Percentiles rank a stretch among this genome's conserved stretches.
phyloP scores from a whole-genome alignment of 371 early-diverging fungal species.

The Dichotomocladium elegans region DNA sequence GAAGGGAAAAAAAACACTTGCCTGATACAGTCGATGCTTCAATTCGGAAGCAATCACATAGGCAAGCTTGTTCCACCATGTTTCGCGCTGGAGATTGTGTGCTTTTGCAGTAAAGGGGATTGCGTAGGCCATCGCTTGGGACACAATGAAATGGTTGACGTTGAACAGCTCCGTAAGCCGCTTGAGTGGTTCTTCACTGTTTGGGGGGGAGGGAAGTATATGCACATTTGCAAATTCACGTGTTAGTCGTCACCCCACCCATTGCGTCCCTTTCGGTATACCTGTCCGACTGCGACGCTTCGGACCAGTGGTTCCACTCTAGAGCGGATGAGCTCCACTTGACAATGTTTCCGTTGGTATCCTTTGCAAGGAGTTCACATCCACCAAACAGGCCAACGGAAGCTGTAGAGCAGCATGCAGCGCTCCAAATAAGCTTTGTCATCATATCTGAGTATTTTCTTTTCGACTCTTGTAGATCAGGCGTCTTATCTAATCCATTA shows the following conservation, averaged over 20 bases:
- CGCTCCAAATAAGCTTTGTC: constrained; percentile 63
- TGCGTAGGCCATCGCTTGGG: constrained; percentile 64
- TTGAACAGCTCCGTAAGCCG: constrained; percentile 71
- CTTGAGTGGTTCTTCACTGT: constrained; percentile 59
- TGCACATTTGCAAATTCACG: background rate
- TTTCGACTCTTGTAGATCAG: no score
- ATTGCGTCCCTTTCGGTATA: no score
- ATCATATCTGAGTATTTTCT: no score
- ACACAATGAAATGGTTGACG: constrained; percentile 76
- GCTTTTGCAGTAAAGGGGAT: constrained; percentile 61
- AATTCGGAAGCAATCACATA: constrained; percentile 58
- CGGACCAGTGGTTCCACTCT: constrained; percentile 53
- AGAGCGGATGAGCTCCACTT: constrained; percentile 60
- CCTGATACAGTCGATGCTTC: constrained; percentile 60
- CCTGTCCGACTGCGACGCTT: constrained; percentile 45
- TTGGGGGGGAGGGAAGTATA: no score
- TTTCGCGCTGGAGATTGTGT: constrained; percentile 45
- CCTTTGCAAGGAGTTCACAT: constrained; percentile 64
- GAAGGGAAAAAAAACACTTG: no score
- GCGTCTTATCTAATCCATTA: constrained; percentile 10
- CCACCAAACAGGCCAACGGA: constrained; percentile 50
- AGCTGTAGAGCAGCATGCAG: constrained; percentile 68
- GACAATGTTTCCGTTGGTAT: constrained; percentile 59
- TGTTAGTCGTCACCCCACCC: no score
- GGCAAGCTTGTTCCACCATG: constrained; percentile 35